Evolutionary conservation across 805 yeast species (phyloP), one percentile per base, ranked within the genome.

Genomic region (Myxozyma melibiosi): DNA sequence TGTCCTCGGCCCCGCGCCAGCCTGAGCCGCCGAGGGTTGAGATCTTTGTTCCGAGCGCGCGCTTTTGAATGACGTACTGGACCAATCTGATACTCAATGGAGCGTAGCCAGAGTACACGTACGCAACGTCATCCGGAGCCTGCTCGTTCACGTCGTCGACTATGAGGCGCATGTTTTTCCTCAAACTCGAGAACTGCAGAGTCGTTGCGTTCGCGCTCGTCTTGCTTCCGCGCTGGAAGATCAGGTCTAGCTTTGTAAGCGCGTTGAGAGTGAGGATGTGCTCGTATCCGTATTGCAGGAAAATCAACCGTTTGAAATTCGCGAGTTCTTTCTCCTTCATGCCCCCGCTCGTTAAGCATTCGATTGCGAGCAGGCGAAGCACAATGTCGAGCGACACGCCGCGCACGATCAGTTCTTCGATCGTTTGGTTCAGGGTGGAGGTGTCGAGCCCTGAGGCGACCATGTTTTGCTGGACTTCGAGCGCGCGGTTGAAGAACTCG

Each of bases 41-140:
- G 11, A 55, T 46, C 37, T 48, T 55, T 6, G 55, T 42, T 2
- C 57, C 59, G 30, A 65, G 35, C 1, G 64, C 53, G n/a, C 63
- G 60, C 50, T 91, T 73, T 48, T 78, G 80, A 62, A 84, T 82
- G n/a, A 86, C 76, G 20, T 83, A 72, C 71, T 91, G 90, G 2
- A 88, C 78, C 11, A 90, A 66, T 58, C 97, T 76, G 2, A 84
- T 78, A 1, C 82, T 73, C 3, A 92, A 70, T 1, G 99, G 98
- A 0, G 90, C 86, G 30, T 82, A 86, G 0, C 96, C 94, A 4
- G 97, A 86, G 58, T 87, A 83, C 0, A 90, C 83, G 68, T 84
- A 86, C 0, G 84, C 73, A 2, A 84, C 78, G 51, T 74, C 75
- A 25, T 74, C 74, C 31, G 83, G 82, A 51, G 76, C 71, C 39